phyloP scores from a whole-genome alignment of 345 rosid species.

The Hibiscus mutabilis region DNA sequence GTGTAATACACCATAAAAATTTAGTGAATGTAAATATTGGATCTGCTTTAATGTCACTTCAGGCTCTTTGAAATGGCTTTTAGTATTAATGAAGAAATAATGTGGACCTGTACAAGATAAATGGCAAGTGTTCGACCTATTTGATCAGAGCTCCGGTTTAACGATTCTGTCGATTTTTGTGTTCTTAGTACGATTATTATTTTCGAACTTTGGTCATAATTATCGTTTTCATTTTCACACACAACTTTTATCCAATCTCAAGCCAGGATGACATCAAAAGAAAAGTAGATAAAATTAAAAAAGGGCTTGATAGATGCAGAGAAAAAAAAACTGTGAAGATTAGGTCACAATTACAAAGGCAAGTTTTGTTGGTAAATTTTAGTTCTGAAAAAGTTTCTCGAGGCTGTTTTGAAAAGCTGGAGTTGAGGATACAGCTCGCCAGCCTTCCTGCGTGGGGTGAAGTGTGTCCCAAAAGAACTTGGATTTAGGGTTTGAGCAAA shows the following conservation, averaged over 20 bases:
- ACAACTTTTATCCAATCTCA: too few relatives aligned
- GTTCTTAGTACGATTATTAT: too few relatives aligned
- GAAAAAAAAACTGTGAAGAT: too few relatives aligned
- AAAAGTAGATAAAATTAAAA: too few relatives aligned
- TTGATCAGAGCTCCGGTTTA: too few relatives aligned
- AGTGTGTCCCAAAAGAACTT: conserved; percentile 58
- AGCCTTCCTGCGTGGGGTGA: conserved; percentile 54
- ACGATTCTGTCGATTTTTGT: too few relatives aligned
- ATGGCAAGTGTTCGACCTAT: too few relatives aligned
- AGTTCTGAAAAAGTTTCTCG: conserved; percentile 2
- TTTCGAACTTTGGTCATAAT: too few relatives aligned
- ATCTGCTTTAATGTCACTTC: neutral
- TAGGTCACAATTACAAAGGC: too few relatives aligned
- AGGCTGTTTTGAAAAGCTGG: conserved; percentile 17
- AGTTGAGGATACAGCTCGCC: conserved; percentile 38
- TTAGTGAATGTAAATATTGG: neutral
- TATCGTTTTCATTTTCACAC: too few relatives aligned
- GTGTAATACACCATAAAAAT: neutral
- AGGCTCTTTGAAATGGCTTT: neutral
- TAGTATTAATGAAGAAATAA: neutral
- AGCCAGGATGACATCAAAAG: too few relatives aligned
- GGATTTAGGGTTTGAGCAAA: conserved; percentile 44
- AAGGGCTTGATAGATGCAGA: too few relatives aligned
- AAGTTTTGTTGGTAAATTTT: neutral
- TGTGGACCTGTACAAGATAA: neutral